phyloP scores from a whole-genome alignment of 192 early-diverging fungal genomes.

The Rhizophlyctis rosea region DNA sequence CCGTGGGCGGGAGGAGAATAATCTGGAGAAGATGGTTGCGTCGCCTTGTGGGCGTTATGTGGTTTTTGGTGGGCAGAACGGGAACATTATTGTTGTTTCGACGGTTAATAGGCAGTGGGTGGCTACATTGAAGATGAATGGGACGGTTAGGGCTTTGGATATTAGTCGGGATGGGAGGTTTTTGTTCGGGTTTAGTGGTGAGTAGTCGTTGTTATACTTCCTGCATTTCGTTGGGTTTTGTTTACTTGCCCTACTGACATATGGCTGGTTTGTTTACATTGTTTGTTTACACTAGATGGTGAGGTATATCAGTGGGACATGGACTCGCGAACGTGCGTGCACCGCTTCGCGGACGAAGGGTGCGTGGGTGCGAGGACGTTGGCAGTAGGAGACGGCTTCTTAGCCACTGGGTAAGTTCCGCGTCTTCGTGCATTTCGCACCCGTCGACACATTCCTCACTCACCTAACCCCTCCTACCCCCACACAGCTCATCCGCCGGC shows the following conservation, averaged over 20 bases:
- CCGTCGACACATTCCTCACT: constrained; percentile 3
- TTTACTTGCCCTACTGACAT: background rate
- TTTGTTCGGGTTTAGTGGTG: constrained; percentile 71
- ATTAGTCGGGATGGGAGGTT: constrained; percentile 79
- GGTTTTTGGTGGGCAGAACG: constrained; percentile 75
- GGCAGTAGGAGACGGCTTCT: constrained; percentile 62
- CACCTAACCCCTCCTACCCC: background rate
- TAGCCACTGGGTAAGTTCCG: constrained; percentile 74
- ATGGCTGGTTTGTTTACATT: background rate
- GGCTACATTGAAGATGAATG: constrained; percentile 87
- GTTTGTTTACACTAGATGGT: constrained; percentile 68
- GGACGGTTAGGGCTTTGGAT: constrained; percentile 61
- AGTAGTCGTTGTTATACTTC: background rate
- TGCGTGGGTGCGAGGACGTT: constrained; percentile 71
- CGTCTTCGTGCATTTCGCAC: background rate
- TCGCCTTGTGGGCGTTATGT: background rate
- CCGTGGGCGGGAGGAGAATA: constrained; percentile 41
- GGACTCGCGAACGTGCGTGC: constrained; percentile 65
- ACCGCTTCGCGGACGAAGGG: constrained; percentile 80
- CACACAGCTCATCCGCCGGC: constrained; percentile 63
- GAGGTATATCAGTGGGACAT: constrained; percentile 91
- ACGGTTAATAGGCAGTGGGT: constrained; percentile 84
- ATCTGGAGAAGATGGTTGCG: constrained; percentile 3
- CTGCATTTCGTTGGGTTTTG: constrained; percentile 13
- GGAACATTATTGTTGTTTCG: constrained; percentile 78